Conservation (phyloP, 2,329 filamentous ascomycete species). For the Neonectria magnoliae region DNA sequence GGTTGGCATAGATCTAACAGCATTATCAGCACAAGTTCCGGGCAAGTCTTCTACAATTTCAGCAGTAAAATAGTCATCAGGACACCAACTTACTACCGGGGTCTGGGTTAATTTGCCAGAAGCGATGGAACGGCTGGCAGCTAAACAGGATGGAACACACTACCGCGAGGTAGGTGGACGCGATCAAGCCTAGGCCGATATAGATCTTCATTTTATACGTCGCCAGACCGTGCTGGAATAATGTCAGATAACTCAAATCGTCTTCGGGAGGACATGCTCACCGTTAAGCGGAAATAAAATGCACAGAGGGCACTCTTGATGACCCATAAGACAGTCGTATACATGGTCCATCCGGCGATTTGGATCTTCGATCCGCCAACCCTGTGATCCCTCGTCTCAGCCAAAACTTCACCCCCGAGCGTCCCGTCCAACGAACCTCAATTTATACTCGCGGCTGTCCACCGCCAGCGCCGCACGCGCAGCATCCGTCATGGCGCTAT, state of each 20-base stretch:
- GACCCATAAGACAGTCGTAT: slow-evolving; percentile 61
- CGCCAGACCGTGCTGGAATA: slow-evolving; percentile 34
- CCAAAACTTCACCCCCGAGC: not conserved
- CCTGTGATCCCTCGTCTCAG: slow-evolving; percentile 42
- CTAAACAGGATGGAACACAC: slow-evolving; percentile 47
- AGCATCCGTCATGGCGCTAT: slow-evolving; percentile 61
- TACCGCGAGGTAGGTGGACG: slow-evolving; percentile 46
- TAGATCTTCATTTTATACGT: slow-evolving; percentile 41
- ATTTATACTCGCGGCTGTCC: slow-evolving; percentile 52
- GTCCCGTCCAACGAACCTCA: slow-evolving; percentile 29
- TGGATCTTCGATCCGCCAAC: slow-evolving; percentile 64
- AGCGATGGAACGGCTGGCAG: slow-evolving; percentile 48
- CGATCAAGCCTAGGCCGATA: slow-evolving; percentile 48
- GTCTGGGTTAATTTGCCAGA: slow-evolving; percentile 56
- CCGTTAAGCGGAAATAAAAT: slow-evolving; percentile 62
- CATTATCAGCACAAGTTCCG: slow-evolving; percentile 56
- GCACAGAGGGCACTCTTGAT: slow-evolving; percentile 63
- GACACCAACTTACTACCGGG: slow-evolving; percentile 48
- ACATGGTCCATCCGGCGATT: slow-evolving; percentile 61
- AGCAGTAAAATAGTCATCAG: slow-evolving; percentile 6
- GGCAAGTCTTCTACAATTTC: slow-evolving; percentile 34
- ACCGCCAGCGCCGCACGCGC: slow-evolving; percentile 54
- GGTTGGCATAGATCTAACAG: slow-evolving; percentile 52
- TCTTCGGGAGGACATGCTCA: slow-evolving; percentile 44
- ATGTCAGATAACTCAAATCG: slow-evolving; percentile 32